phyloP scores from a whole-genome alignment of 768 basidiomycete species.

The Nidularia pulvinata region DNA sequence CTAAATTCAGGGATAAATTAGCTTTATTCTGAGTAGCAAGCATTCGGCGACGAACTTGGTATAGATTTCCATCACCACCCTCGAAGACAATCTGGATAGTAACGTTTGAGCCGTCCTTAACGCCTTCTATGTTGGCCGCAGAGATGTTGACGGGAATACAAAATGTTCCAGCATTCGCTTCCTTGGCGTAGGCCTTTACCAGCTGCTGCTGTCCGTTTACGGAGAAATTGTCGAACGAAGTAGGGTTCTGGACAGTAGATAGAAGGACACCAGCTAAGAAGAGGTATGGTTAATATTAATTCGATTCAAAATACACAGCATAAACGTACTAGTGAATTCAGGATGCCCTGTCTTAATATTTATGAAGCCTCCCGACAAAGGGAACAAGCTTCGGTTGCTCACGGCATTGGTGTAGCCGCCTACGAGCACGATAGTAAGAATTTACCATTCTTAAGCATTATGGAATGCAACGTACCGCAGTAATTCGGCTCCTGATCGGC shows the following conservation, averaged over 20 bases:
- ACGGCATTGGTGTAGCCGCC: constrained; percentile 41
- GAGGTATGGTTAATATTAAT: constrained; percentile 3
- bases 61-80: constrained; percentile 10
- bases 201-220: constrained; percentile 23
- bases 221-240: constrained; percentile 61
- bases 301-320: constrained; percentile 11
- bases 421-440: background rate
- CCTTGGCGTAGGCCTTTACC: constrained; percentile 43
- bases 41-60: background rate
- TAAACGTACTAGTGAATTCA: constrained; percentile 44
- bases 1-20: constrained; percentile 3
- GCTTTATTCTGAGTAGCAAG: background rate
- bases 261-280: constrained; percentile 48
- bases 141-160: constrained; percentile 12
- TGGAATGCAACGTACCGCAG: constrained; percentile 52
- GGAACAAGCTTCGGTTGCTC: constrained; percentile 64
- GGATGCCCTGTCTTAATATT: constrained; percentile 59
- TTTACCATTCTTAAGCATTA: background rate
- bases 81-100: constrained; percentile 12
- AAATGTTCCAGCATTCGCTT: constrained; percentile 37
- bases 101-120: constrained; percentile 10
- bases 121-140: constrained; percentile 17
- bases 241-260: constrained; percentile 60
- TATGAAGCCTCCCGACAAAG: constrained; percentile 61
- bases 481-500: constrained; percentile 52